Percentiles rank a stretch among this genome's conserved stretches.
Conservation (phyloP, 164 flowering plant genomes). For the Magnolia changhungtana region DNA sequence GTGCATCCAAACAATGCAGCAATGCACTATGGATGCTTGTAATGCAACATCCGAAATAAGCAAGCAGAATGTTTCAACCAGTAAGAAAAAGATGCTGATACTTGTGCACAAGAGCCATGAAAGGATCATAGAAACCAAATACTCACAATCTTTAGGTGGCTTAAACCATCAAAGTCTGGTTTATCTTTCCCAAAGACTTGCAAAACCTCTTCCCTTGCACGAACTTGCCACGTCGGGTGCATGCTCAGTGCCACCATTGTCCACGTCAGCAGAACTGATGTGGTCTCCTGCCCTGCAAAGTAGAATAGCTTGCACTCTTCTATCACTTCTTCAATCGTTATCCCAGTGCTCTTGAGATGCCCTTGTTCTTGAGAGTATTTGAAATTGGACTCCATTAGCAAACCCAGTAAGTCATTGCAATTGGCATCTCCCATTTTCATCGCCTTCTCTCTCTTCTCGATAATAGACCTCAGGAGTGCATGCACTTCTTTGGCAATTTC, state of each 20-base stretch:
- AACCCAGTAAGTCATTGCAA: conserved; percentile 9
- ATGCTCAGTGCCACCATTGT: conserved; percentile 33
- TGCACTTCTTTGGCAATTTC: conserved; percentile 4
- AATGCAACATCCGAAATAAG: background rate
- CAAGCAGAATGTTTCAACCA: background rate
- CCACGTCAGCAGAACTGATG: conserved; percentile 47
- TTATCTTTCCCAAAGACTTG: conserved; percentile 19
- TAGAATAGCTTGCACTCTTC: conserved; percentile 53
- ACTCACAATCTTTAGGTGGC: conserved; percentile 2
- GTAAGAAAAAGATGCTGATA: too few species aligned
- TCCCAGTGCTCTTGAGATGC: conserved; percentile 12
- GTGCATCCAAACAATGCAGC: background rate
- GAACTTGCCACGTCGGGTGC: conserved; percentile 45
- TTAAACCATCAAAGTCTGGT: conserved; percentile 27
- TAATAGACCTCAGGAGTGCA: background rate
- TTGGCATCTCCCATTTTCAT: conserved; percentile 8
- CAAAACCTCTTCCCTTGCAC: conserved; percentile 49
- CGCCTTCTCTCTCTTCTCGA: conserved; percentile 11
- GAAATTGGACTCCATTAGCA: conserved; percentile 9
- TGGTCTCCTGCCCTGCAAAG: conserved; percentile 54
- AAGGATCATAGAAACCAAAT: too few species aligned
- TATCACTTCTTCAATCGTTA: conserved; percentile 43
- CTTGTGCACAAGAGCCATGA: too few species aligned
- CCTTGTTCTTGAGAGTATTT: background rate
- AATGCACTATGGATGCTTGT: background rate